Conservation (phyloP, 2,329 filamentous ascomycete genomes). For the Onygenales sp. region DNA sequence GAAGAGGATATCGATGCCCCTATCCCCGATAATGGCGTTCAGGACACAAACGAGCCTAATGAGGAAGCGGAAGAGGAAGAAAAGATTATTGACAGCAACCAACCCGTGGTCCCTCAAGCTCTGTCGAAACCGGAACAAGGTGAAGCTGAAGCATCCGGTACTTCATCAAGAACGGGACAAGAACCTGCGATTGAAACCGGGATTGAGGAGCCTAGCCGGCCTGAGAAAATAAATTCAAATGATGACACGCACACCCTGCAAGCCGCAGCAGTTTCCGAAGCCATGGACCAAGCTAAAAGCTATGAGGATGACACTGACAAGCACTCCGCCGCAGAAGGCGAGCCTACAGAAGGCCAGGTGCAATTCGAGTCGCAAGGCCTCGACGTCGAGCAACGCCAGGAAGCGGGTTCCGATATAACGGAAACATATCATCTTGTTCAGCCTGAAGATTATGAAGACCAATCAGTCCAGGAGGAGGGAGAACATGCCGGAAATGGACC, state of each 20-base stretch:
- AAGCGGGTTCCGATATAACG: neutral
- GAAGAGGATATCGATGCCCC: conserved; percentile 25
- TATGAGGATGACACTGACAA: neutral
- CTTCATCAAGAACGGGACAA: neutral
- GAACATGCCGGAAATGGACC: conserved; percentile 6
- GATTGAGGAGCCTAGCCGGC: neutral
- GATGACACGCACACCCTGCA: neutral
- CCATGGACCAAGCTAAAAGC: neutral
- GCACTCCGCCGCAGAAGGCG: neutral
- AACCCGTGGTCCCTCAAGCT: conserved; percentile 11
- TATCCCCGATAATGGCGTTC: conserved; percentile 9
- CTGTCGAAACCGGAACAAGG: neutral
- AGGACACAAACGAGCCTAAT: neutral
- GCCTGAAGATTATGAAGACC: conserved; percentile 7
- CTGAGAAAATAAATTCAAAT: neutral
- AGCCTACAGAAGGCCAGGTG: neutral
- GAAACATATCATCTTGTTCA: neutral
- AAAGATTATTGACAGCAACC: neutral
- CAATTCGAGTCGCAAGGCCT: neutral
- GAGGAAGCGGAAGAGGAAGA: conserved; percentile 6
- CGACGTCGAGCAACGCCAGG: neutral
- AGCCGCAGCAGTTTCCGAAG: neutral
- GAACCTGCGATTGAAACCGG: neutral
- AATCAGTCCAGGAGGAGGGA: conserved; percentile 2
- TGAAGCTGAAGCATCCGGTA: conserved; percentile 5